A percentile compares a stretch with the other conserved stretches of the same genome.
phyloP scores from a whole-genome alignment of 2,329 filamentous ascomycete genomes.

The Neospermospora avenae region DNA sequence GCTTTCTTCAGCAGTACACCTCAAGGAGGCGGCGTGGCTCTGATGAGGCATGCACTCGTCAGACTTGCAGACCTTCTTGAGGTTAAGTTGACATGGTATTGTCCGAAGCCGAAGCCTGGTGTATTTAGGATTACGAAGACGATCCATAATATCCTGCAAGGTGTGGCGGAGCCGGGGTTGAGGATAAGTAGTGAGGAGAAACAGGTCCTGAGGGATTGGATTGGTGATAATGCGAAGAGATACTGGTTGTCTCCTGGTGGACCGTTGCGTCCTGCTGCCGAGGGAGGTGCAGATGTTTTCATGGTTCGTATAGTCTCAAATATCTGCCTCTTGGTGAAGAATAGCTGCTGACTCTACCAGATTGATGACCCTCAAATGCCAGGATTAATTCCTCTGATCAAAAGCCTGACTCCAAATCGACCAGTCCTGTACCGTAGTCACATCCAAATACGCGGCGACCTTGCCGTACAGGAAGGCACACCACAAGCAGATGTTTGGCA shows the following conservation, averaged over 20 bases:
- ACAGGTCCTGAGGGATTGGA: constrained; percentile 65
- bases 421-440: constrained; percentile 80
- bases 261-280: constrained; percentile 58
- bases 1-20: constrained; percentile 64
- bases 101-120: constrained; percentile 74
- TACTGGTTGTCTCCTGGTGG: constrained; percentile 71
- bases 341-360: constrained; percentile 21
- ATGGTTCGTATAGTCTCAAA: constrained; percentile 45
- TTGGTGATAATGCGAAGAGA: constrained; percentile 66
- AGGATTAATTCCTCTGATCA: constrained; percentile 71
- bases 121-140: constrained; percentile 84
- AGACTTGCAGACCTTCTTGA: constrained; percentile 65
- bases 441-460: constrained; percentile 76
- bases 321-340: neutral
- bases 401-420: constrained; percentile 64
- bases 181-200: constrained; percentile 63
- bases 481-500: constrained; percentile 73
- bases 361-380: constrained; percentile 87
- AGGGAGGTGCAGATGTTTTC: constrained; percentile 74
- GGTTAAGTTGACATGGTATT: constrained; percentile 72
- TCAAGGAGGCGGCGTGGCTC: constrained; percentile 61
- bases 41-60: constrained; percentile 67
- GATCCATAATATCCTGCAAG: constrained; percentile 85
- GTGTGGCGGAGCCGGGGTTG: constrained; percentile 63
- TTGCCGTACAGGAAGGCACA: constrained; percentile 58